A percentile compares a stretch with the other conserved stretches of the same genome.
Conservation (phyloP, 345 rosid genomes). For the Garcia nutans region DNA sequence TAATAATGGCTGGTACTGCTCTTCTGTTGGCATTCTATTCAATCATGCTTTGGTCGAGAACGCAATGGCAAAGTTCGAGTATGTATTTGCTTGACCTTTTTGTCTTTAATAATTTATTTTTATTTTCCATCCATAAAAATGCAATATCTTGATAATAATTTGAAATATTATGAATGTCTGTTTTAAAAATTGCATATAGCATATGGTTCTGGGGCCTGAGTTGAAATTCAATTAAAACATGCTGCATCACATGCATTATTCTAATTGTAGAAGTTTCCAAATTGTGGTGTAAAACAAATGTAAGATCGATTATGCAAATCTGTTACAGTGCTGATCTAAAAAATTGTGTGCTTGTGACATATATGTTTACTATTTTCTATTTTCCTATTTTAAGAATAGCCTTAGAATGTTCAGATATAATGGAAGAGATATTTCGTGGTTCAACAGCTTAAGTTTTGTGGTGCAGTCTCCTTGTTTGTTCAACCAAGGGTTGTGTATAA, state of each 20-base stretch:
- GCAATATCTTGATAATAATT: not conserved
- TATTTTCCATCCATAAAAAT: conserved; percentile 2
- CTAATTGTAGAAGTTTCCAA: not conserved
- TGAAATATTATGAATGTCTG: not conserved
- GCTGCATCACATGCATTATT: not conserved
- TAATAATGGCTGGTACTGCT: conserved; percentile 96
- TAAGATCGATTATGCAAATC: not conserved
- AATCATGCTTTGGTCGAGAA: conserved; percentile 99
- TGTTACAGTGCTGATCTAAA: not conserved
- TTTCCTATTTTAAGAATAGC: not conserved
- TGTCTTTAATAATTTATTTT: conserved; percentile 5
- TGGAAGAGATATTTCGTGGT: not conserved
- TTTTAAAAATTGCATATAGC: not conserved
- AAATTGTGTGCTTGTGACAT: not conserved
- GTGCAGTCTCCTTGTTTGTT: not conserved
- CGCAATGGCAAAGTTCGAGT: conserved; percentile 99
- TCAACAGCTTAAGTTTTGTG: not conserved
- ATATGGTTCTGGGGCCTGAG: not conserved
- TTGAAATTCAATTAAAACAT: not conserved
- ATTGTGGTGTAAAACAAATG: not conserved
- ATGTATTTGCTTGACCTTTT: conserved; percentile 28
- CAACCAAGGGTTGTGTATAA: not conserved
- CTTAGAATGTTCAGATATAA: not conserved
- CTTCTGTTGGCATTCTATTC: conserved; percentile 94
- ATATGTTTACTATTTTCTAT: too few relatives aligned